Conservation (phyloP, 1,139 yeast species). For the Diutina pseudorugosa region DNA sequence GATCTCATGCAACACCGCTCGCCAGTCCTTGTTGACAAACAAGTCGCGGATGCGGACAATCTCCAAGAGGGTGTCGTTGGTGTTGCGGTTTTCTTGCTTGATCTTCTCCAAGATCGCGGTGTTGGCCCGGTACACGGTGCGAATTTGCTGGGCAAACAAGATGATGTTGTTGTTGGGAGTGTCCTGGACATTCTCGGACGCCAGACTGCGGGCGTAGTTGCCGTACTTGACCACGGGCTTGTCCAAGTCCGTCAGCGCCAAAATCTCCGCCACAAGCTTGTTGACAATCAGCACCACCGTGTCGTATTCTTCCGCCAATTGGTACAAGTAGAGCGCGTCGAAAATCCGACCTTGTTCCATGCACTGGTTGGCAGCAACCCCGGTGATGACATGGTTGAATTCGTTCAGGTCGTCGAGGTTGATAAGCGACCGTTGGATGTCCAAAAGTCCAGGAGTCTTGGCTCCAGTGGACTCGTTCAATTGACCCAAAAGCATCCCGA, state of each 20-base stretch:
- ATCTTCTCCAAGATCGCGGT: slow-evolving; percentile 33
- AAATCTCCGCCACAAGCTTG: slow-evolving; percentile 65
- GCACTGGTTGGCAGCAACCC: slow-evolving; percentile 75
- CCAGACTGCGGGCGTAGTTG: slow-evolving; percentile 17
- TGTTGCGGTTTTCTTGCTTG: slow-evolving; percentile 39
- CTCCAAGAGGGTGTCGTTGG: slow-evolving; percentile 52
- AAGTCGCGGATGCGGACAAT: slow-evolving; percentile 57
- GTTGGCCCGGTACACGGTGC: slow-evolving; percentile 37
- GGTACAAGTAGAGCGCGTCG: slow-evolving; percentile 79
- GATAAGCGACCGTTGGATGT: slow-evolving; percentile 61
- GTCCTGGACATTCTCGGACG: slow-evolving; percentile 12
- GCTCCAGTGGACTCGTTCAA: slow-evolving; percentile 56
- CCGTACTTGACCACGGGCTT: slow-evolving; percentile 38
- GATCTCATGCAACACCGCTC: slow-evolving; percentile 43
- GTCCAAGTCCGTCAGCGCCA: slow-evolving; percentile 63
- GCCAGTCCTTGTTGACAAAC: slow-evolving; percentile 50
- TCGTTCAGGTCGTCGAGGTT: slow-evolving; percentile 42
- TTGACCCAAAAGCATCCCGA: slow-evolving; percentile 69
- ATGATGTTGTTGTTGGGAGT: slow-evolving; percentile 37
- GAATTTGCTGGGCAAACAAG: slow-evolving; percentile 47
- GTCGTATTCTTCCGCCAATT: slow-evolving; percentile 79
- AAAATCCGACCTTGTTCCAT: slow-evolving; percentile 86
- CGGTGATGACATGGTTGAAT: slow-evolving; percentile 49
- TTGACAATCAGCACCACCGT: slow-evolving; percentile 73
- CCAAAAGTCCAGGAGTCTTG: slow-evolving; percentile 76